Evolutionary conservation across 2,329 filamentous ascomycete species (phyloP).

Genomic region (Tolypocladium endophyticum): DNA sequence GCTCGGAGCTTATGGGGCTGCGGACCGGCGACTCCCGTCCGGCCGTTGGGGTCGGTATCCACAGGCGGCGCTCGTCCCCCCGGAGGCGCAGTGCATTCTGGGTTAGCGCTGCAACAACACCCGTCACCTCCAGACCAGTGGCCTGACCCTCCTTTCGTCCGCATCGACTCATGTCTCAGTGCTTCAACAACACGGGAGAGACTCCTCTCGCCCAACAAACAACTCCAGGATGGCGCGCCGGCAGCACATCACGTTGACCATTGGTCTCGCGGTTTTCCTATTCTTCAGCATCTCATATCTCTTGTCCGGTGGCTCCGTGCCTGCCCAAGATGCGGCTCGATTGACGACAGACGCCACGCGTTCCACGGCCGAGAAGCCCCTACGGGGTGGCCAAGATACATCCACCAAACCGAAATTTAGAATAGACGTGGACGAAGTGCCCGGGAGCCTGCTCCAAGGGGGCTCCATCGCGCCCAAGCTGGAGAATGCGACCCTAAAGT

Average conservation of each 20-base stretch:
- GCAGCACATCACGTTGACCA: constrained; percentile 40
- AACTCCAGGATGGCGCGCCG: constrained; percentile 37
- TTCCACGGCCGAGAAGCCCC: constrained; percentile 10
- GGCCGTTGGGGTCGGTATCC: neutral
- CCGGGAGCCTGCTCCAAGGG: constrained; percentile 46
- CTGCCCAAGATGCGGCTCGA: constrained; percentile 2
- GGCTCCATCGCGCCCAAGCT: constrained; percentile 70
- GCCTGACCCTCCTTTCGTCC: neutral
- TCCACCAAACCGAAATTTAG: constrained; percentile 17
- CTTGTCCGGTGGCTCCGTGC: constrained; percentile 33
- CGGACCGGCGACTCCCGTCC: neutral
- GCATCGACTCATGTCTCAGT: neutral
- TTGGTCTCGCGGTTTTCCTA: constrained; percentile 43
- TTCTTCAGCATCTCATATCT: constrained; percentile 49
- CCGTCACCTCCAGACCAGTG: neutral
- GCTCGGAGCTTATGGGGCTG: neutral
- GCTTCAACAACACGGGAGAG: neutral
- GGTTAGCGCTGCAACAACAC: neutral
- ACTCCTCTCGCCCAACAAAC: neutral
- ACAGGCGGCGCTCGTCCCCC: neutral
- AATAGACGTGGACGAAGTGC: constrained; percentile 30
- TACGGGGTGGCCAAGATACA: constrained; percentile 7
- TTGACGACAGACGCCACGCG: constrained; percentile 6
- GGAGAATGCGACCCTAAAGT: constrained; percentile 75
- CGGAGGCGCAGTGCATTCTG: neutral